Conservation (phyloP, 2,329 filamentous ascomycete species). For the Apiospora arundinis region DNA sequence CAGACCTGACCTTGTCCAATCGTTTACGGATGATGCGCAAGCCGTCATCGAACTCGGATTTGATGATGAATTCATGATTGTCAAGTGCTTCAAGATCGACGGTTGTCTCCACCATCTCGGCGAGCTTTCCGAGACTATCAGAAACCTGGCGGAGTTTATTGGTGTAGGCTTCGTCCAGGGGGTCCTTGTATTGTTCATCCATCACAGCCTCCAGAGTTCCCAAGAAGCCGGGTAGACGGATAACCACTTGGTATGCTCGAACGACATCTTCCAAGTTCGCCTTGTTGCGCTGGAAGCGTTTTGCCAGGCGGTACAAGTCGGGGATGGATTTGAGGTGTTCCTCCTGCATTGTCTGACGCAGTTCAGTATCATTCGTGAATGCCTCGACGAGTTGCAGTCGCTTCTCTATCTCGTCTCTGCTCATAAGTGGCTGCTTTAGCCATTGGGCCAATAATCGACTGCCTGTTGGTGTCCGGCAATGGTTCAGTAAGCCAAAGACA, state of each 20-base stretch:
- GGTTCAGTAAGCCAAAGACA: conserved; percentile 89
- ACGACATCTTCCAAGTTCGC: conserved; percentile 97
- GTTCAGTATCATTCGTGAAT: conserved; percentile 89
- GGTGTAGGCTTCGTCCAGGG: conserved; percentile 87
- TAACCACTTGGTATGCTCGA: conserved; percentile 91
- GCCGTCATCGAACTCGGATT: conserved; percentile 93
- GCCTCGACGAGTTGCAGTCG: conserved; percentile 94
- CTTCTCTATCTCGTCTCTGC: conserved; percentile 83
- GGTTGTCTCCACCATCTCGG: conserved; percentile 98
- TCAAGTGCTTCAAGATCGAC: conserved; percentile 95
- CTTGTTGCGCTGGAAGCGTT: conserved; percentile 90
- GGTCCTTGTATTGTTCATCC: conserved; percentile 90
- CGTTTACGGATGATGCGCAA: conserved; percentile 89
- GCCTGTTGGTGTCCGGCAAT: conserved; percentile 96
- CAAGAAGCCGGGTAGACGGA: conserved; percentile 88
- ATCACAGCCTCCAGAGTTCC: conserved; percentile 90
- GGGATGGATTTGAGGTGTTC: conserved; percentile 92
- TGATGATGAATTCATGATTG: conserved; percentile 98
- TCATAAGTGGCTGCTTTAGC: conserved; percentile 98
- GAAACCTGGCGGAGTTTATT: conserved; percentile 78
- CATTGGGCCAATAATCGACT: conserved; percentile 91
- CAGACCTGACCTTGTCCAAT: conserved; percentile 80
- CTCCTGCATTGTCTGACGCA: conserved; percentile 96
- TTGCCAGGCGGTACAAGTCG: conserved; percentile 90
- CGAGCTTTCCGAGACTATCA: conserved; percentile 81